Percentiles rank a stretch among this genome's conserved stretches.
Conservation (phyloP, 2,329 filamentous ascomycete species). For the Aspergillus floridensis region DNA sequence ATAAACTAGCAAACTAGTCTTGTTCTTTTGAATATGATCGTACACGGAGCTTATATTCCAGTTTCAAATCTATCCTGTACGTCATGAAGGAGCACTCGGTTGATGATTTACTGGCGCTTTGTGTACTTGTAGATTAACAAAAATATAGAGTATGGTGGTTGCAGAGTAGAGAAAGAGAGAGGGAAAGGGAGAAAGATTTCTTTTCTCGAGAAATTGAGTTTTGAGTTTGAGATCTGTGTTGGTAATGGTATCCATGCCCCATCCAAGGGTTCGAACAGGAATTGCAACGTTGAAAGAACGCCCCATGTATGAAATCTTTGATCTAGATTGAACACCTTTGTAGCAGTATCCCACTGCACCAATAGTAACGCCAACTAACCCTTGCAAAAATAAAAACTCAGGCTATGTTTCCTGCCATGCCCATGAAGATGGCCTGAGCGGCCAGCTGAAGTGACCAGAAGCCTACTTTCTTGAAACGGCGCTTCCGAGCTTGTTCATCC, state of each 20-base stretch:
- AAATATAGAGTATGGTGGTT: too few species aligned
- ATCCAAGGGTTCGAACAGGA: too few species aligned
- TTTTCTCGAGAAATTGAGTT: too few species aligned
- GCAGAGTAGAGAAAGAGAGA: too few species aligned
- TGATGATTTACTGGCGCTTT: too few species aligned
- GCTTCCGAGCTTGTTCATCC: conserved; percentile 79
- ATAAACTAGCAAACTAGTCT: too few species aligned
- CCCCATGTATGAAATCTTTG: conserved; percentile 1
- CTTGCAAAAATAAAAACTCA: conserved; percentile 35
- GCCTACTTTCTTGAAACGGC: conserved; percentile 90
- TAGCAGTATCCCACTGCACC: conserved; percentile 7
- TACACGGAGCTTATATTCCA: too few species aligned
- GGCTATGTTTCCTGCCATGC: conserved; percentile 79
- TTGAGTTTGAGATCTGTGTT: background rate
- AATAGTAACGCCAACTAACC: conserved; percentile 5
- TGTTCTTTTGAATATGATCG: too few species aligned
- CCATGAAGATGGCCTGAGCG: conserved; percentile 90
- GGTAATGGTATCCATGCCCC: background rate
- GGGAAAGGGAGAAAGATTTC: too few species aligned
- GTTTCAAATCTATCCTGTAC: too few species aligned
- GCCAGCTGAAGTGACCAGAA: conserved; percentile 93
- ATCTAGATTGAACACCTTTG: conserved; percentile 11
- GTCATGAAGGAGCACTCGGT: too few species aligned
- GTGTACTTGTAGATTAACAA: too few species aligned
- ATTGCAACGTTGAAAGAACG: background rate